These are phyloP conservation scores for Blastobotrys arbuscula DNA, from an alignment of 1,139 yeast species.

Conservation along the genomic window DNA sequence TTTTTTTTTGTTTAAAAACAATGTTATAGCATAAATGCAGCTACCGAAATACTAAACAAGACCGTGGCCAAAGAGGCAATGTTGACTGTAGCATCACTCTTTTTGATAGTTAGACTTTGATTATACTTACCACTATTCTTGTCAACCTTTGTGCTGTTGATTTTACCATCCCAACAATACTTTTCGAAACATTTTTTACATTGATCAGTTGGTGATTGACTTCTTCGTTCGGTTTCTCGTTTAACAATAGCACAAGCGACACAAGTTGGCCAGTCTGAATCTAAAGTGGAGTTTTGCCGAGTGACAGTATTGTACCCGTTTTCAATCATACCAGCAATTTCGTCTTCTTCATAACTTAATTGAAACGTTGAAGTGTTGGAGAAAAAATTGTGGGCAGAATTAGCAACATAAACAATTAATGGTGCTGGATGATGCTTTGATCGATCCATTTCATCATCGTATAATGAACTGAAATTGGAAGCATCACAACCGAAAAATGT, in stretches of 20 bases:
- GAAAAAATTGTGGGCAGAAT: slow-evolving; percentile 59
- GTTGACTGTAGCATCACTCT: neutral
- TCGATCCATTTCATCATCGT: slow-evolving; percentile 23
- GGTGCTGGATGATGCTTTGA: slow-evolving; percentile 48
- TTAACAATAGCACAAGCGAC: slow-evolving; percentile 85
- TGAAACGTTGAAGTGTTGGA: slow-evolving; percentile 75
- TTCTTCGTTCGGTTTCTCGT: slow-evolving; percentile 72
- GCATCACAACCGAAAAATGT: slow-evolving; percentile 87
- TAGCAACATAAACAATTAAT: slow-evolving; percentile 72
- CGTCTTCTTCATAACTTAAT: slow-evolving; percentile 56
- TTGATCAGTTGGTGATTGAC: slow-evolving; percentile 61
- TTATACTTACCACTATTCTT: slow-evolving; percentile 17
- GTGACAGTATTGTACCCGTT: slow-evolving; percentile 81
- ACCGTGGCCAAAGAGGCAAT: neutral
- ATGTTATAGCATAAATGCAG: neutral
- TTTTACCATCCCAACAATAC: slow-evolving; percentile 80
- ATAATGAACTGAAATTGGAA: slow-evolving; percentile 46
- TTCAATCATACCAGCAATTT: slow-evolving; percentile 57
- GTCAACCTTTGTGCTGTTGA: slow-evolving; percentile 17
- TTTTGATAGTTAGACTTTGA: slow-evolving; percentile 16
- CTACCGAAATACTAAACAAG: slow-evolving; percentile 3
- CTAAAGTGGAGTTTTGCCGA: slow-evolving; percentile 66
- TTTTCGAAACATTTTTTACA: slow-evolving; percentile 67
- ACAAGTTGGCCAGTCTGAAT: slow-evolving; percentile 69
- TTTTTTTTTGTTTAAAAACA: neutral